Conservation (phyloP, 306 rosid genomes). For the Pyrus pyrifolia region DNA sequence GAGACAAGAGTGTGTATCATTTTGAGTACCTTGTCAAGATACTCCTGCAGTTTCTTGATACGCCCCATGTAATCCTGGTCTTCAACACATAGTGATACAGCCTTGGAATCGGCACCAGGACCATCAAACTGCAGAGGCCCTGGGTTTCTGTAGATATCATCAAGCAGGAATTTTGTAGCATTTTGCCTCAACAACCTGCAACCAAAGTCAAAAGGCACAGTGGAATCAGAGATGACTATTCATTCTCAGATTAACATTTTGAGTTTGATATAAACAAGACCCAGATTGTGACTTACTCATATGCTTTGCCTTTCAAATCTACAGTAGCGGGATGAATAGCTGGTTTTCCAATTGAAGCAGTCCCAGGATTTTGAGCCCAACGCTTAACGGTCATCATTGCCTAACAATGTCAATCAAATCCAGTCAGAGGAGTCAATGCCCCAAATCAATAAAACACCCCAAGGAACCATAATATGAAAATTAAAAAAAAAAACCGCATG, state of each 20-base stretch:
- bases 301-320: constrained; percentile 95
- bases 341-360: constrained; percentile 80
- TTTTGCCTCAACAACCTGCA: constrained; percentile 73
- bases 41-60: constrained; percentile 81
- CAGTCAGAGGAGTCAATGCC: too few species aligned
- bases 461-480: not conserved
- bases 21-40: constrained; percentile 69
- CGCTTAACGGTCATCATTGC: constrained; percentile 95
- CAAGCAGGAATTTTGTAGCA: constrained; percentile 61
- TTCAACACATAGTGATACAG: constrained; percentile 67
- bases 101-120: constrained; percentile 90
- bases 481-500: not conserved
- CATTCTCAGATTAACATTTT: not conserved
- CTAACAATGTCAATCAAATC: constrained; percentile 32
- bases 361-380: constrained; percentile 83
- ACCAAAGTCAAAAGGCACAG: constrained; percentile 21
- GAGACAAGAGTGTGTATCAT: not conserved
- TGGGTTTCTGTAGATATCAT: constrained; percentile 92
- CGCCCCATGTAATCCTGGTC: constrained; percentile 99
- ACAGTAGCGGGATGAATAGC: constrained; percentile 95
- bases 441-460: not conserved
- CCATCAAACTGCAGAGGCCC: constrained; percentile 98
- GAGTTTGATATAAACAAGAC: not conserved
- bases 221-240: not conserved
- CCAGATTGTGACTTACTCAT: constrained; percentile 58